A percentile compares a stretch with the other conserved stretches of the same genome.
Evolutionary conservation across 2,329 filamentous ascomycete genomes (phyloP).

Genomic region (Coniochaeta pulveracea): DNA sequence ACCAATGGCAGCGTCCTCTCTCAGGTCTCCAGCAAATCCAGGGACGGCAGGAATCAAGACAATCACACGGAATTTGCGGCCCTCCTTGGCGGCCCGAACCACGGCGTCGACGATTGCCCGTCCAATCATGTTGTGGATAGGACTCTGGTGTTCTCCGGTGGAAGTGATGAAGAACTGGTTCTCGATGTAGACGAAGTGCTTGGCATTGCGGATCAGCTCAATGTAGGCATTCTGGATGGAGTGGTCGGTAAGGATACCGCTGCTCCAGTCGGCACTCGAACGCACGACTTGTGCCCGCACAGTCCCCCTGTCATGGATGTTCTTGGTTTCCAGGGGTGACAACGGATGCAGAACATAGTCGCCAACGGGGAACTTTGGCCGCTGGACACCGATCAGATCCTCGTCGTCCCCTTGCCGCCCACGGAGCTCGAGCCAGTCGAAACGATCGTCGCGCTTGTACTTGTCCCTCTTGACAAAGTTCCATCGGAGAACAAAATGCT

Average conservation of each 20-base stretch:
- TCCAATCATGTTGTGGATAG: slow-evolving; percentile 82
- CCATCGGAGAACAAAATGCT: slow-evolving; percentile 91
- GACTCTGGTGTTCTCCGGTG: slow-evolving; percentile 76
- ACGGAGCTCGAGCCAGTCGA: slow-evolving; percentile 75
- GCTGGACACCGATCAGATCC: slow-evolving; percentile 77
- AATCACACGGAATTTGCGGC: slow-evolving; percentile 82
- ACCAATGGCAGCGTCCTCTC: slow-evolving; percentile 71
- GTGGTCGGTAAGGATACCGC: slow-evolving; percentile 73
- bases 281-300: slow-evolving; percentile 78
- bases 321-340: slow-evolving; percentile 56
- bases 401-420: slow-evolving; percentile 69
- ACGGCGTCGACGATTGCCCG: slow-evolving; percentile 84
- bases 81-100: slow-evolving; percentile 68
- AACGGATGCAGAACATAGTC: slow-evolving; percentile 76
- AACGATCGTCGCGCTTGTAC: slow-evolving; percentile 78
- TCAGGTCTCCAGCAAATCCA: slow-evolving; percentile 84
- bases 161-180: slow-evolving; percentile 98
- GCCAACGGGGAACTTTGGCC: slow-evolving; percentile 80
- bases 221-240: slow-evolving; percentile 81
- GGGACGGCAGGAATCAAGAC: slow-evolving; percentile 84
- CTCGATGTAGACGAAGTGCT: slow-evolving; percentile 95
- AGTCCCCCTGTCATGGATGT: slow-evolving; percentile 53
- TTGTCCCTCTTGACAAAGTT: slow-evolving; percentile 97
- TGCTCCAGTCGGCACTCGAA: slow-evolving; percentile 88
- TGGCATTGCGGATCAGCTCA: slow-evolving; percentile 73